A percentile compares a stretch with the other conserved stretches of the same genome.
phyloP scores from a whole-genome alignment of 116 monocot species.

The Thalassia testudinum region DNA sequence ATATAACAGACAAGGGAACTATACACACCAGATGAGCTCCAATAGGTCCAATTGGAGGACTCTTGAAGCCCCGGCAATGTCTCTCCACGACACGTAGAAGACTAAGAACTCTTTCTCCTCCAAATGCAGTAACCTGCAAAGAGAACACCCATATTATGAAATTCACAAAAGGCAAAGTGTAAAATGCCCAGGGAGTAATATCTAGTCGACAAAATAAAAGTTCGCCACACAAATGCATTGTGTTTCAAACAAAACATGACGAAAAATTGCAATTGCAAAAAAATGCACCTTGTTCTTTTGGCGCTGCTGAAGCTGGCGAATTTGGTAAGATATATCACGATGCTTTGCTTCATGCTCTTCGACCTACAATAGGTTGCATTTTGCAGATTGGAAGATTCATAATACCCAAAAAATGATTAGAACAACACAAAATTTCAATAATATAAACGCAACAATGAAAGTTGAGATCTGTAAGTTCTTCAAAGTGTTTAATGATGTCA shows the following conservation, averaged over 20 bases:
- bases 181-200: no score
- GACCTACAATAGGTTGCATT: constrained; percentile 21
- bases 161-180: background rate
- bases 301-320: constrained; percentile 43
- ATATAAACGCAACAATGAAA: no score
- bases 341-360: constrained; percentile 43
- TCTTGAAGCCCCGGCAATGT: constrained; percentile 39
- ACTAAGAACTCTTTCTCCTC: constrained; percentile 69
- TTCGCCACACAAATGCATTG: no score
- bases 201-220: background rate
- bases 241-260: no score
- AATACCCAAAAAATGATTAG: no score
- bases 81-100: constrained; percentile 69
- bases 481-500: no score
- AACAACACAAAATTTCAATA: no score
- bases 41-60: constrained; percentile 79
- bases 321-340: constrained; percentile 27
- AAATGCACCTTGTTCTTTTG: constrained; percentile 55
- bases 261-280: no score
- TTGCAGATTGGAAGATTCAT: no score
- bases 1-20: background rate
- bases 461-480: no score
- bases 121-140: constrained; percentile 79
- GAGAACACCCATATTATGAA: background rate
- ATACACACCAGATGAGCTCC: constrained; percentile 70